Evolutionary conservation across 768 basidiomycete genomes (phyloP), one percentile per base, ranked within the genome.

Genomic region (Rhodotorula toruloides): DNA sequence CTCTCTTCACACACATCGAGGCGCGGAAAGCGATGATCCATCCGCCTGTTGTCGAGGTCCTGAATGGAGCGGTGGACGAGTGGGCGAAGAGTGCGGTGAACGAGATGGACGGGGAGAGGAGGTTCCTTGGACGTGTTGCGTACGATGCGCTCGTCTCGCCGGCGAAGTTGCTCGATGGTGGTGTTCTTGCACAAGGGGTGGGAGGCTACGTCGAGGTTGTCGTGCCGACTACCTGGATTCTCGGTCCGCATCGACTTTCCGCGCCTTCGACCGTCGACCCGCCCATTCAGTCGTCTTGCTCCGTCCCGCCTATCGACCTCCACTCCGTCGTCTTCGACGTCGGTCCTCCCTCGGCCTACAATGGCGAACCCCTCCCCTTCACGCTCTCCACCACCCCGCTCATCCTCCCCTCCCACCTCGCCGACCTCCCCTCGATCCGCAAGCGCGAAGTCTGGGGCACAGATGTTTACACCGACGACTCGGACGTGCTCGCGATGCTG

Each of bases 401-500:
- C 46, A 32, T 50, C n/a, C 42, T 65, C 42, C 73, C 72, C 49
- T 49, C 68, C 2, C 54, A 58, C 52, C 22, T 75, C 29, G 65
- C 42, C 65, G 74, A 75, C 54, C 68, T 73, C 19, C 54, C 64
- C 25, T n/a, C 39, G 10, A 25, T 76, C 4, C 63, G 67, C 19
- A 70, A 73, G 44, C 71, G 78, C 32, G 69, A 75, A 22, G 70
- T 79, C 14, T 80, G 79, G 79, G 80, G 80, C 10, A 79, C 79
- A 27, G 79, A 80, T 43, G 77, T 80, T 22, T 81, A 80, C 70
- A 80, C 80, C 25, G 80, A 81, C 71, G 80, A 81, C 61, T 80
- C 79, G 10, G 78, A 79, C 65, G 61, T 79, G 4, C 72, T 79
- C 3, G 74, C 74, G 8, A 65, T 79, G 29, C 72, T 78, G n/a